These are phyloP conservation scores for Fusarium ambrosium DNA, from an alignment of 2,329 filamentous ascomycete genomes.

Conservation along the genomic window DNA sequence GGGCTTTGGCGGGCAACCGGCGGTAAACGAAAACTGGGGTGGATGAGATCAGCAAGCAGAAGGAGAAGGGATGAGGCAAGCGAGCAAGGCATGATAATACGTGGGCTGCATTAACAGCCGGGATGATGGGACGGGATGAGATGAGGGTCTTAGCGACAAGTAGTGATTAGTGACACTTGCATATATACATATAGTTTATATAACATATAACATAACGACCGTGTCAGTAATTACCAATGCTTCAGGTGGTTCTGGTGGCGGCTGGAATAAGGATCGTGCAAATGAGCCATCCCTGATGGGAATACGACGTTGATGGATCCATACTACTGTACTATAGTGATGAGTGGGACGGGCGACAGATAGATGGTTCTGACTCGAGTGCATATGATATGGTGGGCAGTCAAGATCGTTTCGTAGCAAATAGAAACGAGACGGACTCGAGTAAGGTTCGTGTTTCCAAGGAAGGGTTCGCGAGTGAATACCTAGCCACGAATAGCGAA, in stretches of 20 bases:
- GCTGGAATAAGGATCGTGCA: background rate
- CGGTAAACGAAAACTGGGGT: constrained; percentile 19
- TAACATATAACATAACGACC: constrained; percentile 14
- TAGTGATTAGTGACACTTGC: constrained; percentile 23
- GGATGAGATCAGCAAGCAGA: constrained; percentile 18
- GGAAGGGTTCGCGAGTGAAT: constrained; percentile 22
- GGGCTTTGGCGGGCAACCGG: constrained; percentile 13
- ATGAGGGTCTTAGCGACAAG: constrained; percentile 14
- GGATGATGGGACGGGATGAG: background rate
- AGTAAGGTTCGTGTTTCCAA: background rate
- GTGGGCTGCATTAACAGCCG: constrained; percentile 9
- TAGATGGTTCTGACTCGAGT: constrained; percentile 13
- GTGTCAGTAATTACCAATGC: background rate
- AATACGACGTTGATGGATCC: constrained; percentile 7
- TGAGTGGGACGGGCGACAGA: constrained; percentile 6
- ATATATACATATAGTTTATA: constrained; percentile 38
- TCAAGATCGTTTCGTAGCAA: background rate
- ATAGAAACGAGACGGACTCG: constrained; percentile 8
- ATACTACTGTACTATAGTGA: background rate
- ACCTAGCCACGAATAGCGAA: constrained; percentile 4
- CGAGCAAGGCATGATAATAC: constrained; percentile 30
- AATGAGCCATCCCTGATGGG: background rate
- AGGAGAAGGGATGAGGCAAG: constrained; percentile 9
- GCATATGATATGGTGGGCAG: background rate
- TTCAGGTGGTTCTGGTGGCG: background rate